These are phyloP conservation scores for Garcia nutans DNA, from an alignment of 345 rosid genomes.

Conservation along the genomic window DNA sequence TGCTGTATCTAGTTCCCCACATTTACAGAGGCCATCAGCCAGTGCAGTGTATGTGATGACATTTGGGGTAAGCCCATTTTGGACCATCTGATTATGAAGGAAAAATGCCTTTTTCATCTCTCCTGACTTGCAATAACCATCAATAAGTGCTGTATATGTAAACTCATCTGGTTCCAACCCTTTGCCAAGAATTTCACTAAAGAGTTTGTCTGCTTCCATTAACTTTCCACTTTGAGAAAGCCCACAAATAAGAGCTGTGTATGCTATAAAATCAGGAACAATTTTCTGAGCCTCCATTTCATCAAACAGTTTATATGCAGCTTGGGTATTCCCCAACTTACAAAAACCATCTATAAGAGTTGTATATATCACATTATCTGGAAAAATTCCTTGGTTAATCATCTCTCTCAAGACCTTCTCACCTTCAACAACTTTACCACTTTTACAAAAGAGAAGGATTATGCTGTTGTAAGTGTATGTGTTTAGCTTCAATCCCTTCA, in stretches of 20 bases:
- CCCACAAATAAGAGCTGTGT: conserved; percentile 74
- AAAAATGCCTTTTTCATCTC: conserved; percentile 67
- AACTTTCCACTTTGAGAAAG: conserved; percentile 61
- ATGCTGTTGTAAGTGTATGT: conserved; percentile 70
- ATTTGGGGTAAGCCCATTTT: conserved; percentile 60
- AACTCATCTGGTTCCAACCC: conserved; percentile 73
- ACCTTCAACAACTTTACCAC: conserved; percentile 54
- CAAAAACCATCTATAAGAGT: conserved; percentile 81
- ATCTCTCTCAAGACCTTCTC: conserved; percentile 64
- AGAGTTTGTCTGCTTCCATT: conserved; percentile 62
- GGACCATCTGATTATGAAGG: conserved; percentile 81
- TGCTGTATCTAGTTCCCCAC: conserved; percentile 76
- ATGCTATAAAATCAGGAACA: conserved; percentile 64
- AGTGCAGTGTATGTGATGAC: conserved; percentile 81
- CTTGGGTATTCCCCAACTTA: conserved; percentile 49
- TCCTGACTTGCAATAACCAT: conserved; percentile 83
- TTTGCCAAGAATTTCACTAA: conserved; percentile 54
- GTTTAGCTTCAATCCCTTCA: conserved; percentile 62
- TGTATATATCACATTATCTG: conserved; percentile 71
- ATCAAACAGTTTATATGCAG: conserved; percentile 51
- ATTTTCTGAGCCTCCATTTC: conserved; percentile 56
- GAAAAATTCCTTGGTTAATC: conserved; percentile 50
- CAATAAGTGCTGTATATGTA: conserved; percentile 71
- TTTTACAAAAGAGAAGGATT: conserved; percentile 55
- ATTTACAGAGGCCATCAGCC: conserved; percentile 83